Base-by-base conservation (phyloP, 805 yeast species). In the Saturnispora saitoi region DNA sequence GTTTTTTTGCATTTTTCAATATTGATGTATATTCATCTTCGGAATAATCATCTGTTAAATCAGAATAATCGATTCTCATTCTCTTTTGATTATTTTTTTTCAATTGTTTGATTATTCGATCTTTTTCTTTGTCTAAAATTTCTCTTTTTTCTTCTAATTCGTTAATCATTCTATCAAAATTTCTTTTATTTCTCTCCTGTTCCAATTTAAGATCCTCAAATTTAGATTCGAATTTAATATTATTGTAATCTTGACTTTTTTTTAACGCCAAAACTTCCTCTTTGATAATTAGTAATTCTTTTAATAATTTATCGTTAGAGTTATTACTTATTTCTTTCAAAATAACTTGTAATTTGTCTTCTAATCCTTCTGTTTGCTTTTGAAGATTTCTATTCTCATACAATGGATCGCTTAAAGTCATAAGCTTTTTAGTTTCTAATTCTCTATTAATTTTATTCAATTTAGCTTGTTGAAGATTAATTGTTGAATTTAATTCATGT, bases 161-260 rank as follows among this genome's bases (percentile, higher is more conserved):
- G 15, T 30, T 29, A 43, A 54, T 54, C 43, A 62, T 20, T 24
- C 53, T 53, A 39, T 59, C 62, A 40, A 62, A 60, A 17, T 54
- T 57, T 28, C 61, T 51, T 40, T 54, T 49, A 36, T 54, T 57
- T 17, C 57, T 46, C 42, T 63, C 63, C 20, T 56, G 53, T 57
- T 83, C 83, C 59, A 73, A 72, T 56, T 75, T 79, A 58, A 83
- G 68, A 61, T 78, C 79, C 54, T 78, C 77, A 63, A 82, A 75
- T 59, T 81, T 87, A 49, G 76, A 74, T 60, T 86, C 91, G 62
- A 83, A 79, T 46, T 75, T 69, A 60, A 86, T 83, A 22, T 83
- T 80, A 53, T 73, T 70, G 22, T 81, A 76, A n/a, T 64, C 67
- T 46, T 63, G 65, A 15, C 58, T 54, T 12, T 56, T 55, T 17